Evolutionary conservation across 2,329 filamentous ascomycete species (phyloP).

Genomic region (Niveomyces coronatus): DNA sequence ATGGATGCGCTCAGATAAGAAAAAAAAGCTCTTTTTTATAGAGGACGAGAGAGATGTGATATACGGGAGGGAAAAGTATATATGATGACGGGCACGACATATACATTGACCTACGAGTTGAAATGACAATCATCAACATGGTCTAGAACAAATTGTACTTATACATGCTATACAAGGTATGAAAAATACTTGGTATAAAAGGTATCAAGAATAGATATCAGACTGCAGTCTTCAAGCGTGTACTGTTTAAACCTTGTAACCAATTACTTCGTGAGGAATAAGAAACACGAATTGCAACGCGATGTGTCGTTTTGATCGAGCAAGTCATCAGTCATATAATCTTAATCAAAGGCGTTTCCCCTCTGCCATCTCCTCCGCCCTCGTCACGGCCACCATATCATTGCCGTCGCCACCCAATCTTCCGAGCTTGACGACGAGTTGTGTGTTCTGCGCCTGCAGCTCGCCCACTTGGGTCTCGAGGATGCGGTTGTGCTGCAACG

Average conservation of each 20-base stretch:
- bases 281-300: neutral
- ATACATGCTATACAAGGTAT: too few species aligned
- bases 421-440: conserved; percentile 45
- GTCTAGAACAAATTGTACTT: too few species aligned
- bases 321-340: too few species aligned
- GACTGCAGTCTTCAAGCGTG: too few species aligned
- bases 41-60: neutral
- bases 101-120: too few species aligned
- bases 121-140: too few species aligned
- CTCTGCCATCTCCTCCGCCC: neutral
- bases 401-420: conserved; percentile 21
- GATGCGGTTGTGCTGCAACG: conserved; percentile 41
- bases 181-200: too few species aligned
- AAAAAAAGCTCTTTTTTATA: neutral
- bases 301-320: too few species aligned
- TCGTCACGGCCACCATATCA: neutral
- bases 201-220: too few species aligned
- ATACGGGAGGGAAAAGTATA: neutral
- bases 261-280: too few species aligned
- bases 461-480: conserved; percentile 45
- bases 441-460: conserved; percentile 50
- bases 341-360: neutral
- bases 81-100: too few species aligned
- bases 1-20: conserved; percentile 11
- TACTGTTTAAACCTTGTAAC: too few species aligned